phyloP scores from a whole-genome alignment of 257 asterid species.

The Solanum verrucosum region DNA sequence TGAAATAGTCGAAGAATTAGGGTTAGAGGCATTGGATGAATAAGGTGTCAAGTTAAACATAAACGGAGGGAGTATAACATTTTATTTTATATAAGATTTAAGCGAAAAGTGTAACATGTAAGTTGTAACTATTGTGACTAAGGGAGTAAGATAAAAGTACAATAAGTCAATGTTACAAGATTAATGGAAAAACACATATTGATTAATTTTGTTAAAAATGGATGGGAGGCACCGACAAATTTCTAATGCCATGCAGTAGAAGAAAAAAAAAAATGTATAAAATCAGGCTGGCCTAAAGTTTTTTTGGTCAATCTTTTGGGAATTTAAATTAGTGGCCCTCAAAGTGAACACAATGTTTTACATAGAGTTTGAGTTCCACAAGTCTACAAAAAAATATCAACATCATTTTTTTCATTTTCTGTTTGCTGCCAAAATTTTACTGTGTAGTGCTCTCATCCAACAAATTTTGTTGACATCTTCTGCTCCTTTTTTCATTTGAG shows the following conservation, averaged over 20 bases:
- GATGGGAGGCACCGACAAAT: neutral
- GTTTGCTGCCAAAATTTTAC: neutral
- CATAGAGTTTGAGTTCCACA: neutral
- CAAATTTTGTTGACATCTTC: neutral
- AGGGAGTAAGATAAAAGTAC: neutral
- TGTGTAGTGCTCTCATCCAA: neutral
- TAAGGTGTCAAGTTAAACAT: neutral
- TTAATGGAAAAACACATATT: neutral
- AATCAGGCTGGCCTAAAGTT: neutral
- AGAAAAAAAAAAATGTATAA: neutral
- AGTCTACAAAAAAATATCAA: neutral
- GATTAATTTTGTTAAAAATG: neutral
- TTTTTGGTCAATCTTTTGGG: neutral
- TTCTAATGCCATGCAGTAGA: neutral
- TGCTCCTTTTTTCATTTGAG: neutral
- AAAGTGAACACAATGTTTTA: neutral
- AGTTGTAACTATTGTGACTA: neutral
- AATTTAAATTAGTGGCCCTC: neutral
- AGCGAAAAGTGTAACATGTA: neutral
- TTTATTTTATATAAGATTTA: no score
- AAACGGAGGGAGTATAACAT: rapidly evolving
- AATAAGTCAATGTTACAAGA: neutral
- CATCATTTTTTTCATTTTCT: neutral
- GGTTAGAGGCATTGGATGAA: no score
- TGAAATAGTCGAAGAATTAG: no score